Percentiles rank a stretch among this genome's conserved stretches.
Conservation (phyloP, 208 protist species). For the Herpetomonas muscarum region DNA sequence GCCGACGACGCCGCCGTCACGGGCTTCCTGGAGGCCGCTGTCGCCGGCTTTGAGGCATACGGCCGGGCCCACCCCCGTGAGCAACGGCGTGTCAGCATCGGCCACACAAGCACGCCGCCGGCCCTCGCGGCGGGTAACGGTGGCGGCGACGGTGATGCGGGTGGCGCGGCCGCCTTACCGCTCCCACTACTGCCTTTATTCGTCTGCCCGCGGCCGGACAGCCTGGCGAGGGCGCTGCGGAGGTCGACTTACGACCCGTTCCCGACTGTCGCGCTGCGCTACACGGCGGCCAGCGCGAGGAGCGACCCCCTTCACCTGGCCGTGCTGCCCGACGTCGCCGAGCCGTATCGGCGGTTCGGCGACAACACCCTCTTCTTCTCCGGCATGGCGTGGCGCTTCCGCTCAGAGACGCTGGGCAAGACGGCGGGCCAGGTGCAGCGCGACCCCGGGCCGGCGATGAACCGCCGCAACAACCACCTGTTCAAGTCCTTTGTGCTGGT, state of each 20-base stretch:
- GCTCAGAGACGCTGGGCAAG: slow-evolving; percentile 37
- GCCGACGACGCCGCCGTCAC: slow-evolving; percentile 10
- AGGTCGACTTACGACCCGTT: slow-evolving; percentile 46
- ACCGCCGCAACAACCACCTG: slow-evolving; percentile 35
- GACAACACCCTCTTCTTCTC: slow-evolving; percentile 76
- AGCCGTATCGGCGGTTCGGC: slow-evolving; percentile 49
- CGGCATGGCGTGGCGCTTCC: slow-evolving; percentile 58
- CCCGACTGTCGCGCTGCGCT: slow-evolving; percentile 47
- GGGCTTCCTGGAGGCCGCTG: slow-evolving; percentile 14
- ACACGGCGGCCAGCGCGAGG: slow-evolving; percentile 21
- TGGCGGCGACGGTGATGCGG: slow-evolving; percentile 7
- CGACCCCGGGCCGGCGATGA: slow-evolving; percentile 29
- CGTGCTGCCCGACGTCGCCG: slow-evolving; percentile 45
- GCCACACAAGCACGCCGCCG: not conserved
- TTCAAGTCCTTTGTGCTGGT: slow-evolving; percentile 56
- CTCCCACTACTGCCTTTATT: slow-evolving; percentile 30
- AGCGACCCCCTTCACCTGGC: slow-evolving; percentile 49
- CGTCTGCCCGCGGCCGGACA: slow-evolving; percentile 28
- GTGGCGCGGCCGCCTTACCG: slow-evolving; percentile 17
- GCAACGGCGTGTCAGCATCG: not conserved
- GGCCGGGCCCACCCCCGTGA: not conserved
- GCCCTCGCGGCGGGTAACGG: not conserved
- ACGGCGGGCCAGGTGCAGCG: slow-evolving; percentile 14
- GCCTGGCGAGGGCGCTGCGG: slow-evolving; percentile 34
- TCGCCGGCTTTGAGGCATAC: slow-evolving; percentile 11